Percentiles rank a stretch among this genome's conserved stretches.
phyloP scores from a whole-genome alignment of 2,329 filamentous ascomycete species.

The Plectosphaerella cucumerina region DNA sequence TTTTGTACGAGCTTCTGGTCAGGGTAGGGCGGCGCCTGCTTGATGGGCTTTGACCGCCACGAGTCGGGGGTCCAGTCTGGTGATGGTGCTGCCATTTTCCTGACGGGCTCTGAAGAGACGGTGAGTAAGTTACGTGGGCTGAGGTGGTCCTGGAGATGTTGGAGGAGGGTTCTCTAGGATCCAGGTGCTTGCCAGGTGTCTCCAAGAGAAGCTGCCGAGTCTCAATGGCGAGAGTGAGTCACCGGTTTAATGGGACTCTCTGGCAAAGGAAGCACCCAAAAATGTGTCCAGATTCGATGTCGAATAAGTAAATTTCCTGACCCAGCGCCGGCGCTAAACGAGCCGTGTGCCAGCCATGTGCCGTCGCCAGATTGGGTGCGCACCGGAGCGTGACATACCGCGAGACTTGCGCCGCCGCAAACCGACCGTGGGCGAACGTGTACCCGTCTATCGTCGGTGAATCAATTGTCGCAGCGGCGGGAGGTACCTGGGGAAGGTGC shows the following conservation, averaged over 20 bases:
- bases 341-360: too few species aligned
- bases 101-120: not conserved
- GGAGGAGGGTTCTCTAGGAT: not conserved
- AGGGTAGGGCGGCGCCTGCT: conserved; percentile 69
- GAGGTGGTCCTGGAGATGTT: not conserved
- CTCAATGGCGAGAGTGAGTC: not conserved
- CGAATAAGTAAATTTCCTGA: not conserved
- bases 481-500: too few species aligned
- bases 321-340: not conserved
- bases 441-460: not conserved
- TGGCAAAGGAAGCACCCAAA: not conserved
- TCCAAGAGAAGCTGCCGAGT: not conserved
- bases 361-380: not conserved
- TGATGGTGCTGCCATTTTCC: conserved; percentile 3
- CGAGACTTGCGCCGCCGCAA: not conserved
- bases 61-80: conserved; percentile 56
- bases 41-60: conserved; percentile 76
- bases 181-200: not conserved
- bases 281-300: not conserved
- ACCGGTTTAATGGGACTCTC: not conserved
- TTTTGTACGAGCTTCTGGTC: conserved; percentile 55
- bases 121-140: not conserved
- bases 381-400: not conserved
- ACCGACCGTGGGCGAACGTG: not conserved
- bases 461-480: not conserved